Base-by-base conservation (phyloP, 108 stramenopile species). In the Stephanodiscus minutulus region DNA sequence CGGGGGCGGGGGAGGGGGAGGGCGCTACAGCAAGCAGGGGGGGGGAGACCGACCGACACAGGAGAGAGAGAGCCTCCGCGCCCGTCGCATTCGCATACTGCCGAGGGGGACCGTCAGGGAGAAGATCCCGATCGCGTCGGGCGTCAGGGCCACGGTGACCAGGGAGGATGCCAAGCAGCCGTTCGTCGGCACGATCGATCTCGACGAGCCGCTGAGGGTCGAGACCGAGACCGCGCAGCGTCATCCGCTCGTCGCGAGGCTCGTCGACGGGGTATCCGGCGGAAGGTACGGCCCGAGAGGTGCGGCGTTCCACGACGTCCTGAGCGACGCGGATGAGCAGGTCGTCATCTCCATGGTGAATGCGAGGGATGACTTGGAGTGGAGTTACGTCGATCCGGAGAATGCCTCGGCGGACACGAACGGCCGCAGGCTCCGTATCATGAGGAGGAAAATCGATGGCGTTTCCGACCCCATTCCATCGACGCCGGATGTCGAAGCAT, bases 1-100 rank as follows among this genome's bases (percentile, higher is more conserved):
- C 39, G 73, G 82, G 22, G 55, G 22, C 39, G 69, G 71, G 25
- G 56, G 74, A 57, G 70, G 73, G 13, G 61, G 61, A 10, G 69
- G 61, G 22, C 52, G 37, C 33, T 70, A 58, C 22, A 64, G 73
- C 56, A 64, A 33, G 71, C 72, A 15, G 52, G 25, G 52, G 52
- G 22, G 25, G 24, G 28, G 29, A 8, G 24, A 29, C 55, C 54
- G 54, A 21, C 28, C 39, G 10, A 0, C 46, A 13, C 76, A 80
- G 20, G 86, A 91, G 41, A 81, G 86, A 54, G 88, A 92, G 50
- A 89, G 88, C 67, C 67, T 93, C 6, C 85, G 86, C 28, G 92
- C 86, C 17, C 86, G 86, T 39, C 84, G 92, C 44, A 54, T 91
- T 22, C 72, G 83, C 5, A 56, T 93, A 48, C 61, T 91, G 21